phyloP scores from a whole-genome alignment of 306 rosid species.

The Morella rubra region DNA sequence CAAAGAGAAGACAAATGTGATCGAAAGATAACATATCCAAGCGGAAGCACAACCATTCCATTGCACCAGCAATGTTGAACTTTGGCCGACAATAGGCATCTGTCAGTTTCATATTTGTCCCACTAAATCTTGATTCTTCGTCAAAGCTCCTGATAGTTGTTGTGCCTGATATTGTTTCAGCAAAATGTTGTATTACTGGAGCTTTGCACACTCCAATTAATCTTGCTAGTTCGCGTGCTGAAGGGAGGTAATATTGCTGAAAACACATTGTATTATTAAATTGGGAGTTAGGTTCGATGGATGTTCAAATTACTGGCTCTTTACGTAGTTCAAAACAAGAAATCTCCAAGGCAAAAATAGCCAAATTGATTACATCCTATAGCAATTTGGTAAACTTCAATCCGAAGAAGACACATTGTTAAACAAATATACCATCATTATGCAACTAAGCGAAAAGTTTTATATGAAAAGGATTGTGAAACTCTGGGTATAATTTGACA shows the following conservation, averaged over 20 bases:
- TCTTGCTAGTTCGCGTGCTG: constrained; percentile 82
- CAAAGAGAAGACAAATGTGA: constrained; percentile 69
- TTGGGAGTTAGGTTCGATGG: background rate
- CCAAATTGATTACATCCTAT: background rate
- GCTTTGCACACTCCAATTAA: constrained; percentile 83
- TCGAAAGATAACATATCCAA: constrained; percentile 61
- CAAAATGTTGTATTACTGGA: constrained; percentile 80
- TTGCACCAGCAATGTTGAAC: constrained; percentile 65
- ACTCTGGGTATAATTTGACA: background rate
- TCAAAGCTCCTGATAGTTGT: constrained; percentile 86
- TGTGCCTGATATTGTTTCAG: constrained; percentile 81
- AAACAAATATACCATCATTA: background rate
- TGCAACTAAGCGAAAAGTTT: background rate
- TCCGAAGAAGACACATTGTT: background rate
- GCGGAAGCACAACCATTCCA: constrained; percentile 84
- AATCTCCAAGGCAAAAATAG: background rate
- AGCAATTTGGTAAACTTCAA: background rate
- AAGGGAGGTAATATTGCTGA: constrained; percentile 76
- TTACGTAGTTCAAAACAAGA: background rate
- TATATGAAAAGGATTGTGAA: background rate
- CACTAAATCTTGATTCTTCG: constrained; percentile 66
- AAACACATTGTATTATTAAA: background rate
- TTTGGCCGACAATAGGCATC: constrained; percentile 73
- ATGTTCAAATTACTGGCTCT: background rate
- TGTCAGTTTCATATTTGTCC: constrained; percentile 63